These are phyloP conservation scores for Picochlorum sp. DNA, from an alignment of 139 green algal species.

Conservation along the genomic window DNA sequence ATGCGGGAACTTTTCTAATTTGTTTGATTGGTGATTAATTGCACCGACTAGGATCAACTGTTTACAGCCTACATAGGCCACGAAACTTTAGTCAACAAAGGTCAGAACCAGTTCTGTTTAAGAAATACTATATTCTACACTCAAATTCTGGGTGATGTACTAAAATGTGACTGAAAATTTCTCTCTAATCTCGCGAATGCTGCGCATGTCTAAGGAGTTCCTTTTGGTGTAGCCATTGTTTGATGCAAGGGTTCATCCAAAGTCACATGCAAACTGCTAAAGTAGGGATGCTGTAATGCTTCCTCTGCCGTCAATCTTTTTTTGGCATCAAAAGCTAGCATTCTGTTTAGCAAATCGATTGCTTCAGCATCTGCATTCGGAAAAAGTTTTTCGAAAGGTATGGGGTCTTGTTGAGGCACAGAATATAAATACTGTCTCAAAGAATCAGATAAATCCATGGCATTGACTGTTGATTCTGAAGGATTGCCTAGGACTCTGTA, in stretches of 20 bases:
- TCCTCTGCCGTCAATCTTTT: slow-evolving; percentile 68
- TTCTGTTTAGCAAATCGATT: slow-evolving; percentile 74
- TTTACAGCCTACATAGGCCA: no score
- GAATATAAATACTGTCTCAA: slow-evolving; percentile 14
- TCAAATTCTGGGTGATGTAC: slow-evolving; percentile 25
- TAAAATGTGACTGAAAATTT: slow-evolving; percentile 24
- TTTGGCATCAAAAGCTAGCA: slow-evolving; percentile 71
- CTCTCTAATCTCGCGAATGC: slow-evolving; percentile 9
- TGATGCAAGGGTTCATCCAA: slow-evolving; percentile 49
- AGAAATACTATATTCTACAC: background rate
- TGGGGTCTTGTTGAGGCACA: slow-evolving; percentile 18
- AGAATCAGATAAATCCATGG: slow-evolving; percentile 10
- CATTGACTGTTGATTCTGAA: background rate
- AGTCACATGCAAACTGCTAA: slow-evolving; percentile 53
- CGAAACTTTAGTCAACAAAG: no score
- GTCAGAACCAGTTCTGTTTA: no score
- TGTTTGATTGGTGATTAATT: no score
- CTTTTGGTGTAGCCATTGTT: slow-evolving; percentile 36
- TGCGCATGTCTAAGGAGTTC: background rate
- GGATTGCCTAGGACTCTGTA: slow-evolving; percentile 53
- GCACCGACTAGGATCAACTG: no score
- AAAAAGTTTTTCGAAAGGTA: slow-evolving; percentile 43
- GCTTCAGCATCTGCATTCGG: slow-evolving; percentile 52
- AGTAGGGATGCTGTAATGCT: slow-evolving; percentile 81
- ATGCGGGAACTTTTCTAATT: no score